A percentile compares a stretch with the other conserved stretches of the same genome.
Evolutionary conservation across 1,284 basidiomycete genomes (phyloP).

Genomic region (Cryptococcus neoformans): DNA sequence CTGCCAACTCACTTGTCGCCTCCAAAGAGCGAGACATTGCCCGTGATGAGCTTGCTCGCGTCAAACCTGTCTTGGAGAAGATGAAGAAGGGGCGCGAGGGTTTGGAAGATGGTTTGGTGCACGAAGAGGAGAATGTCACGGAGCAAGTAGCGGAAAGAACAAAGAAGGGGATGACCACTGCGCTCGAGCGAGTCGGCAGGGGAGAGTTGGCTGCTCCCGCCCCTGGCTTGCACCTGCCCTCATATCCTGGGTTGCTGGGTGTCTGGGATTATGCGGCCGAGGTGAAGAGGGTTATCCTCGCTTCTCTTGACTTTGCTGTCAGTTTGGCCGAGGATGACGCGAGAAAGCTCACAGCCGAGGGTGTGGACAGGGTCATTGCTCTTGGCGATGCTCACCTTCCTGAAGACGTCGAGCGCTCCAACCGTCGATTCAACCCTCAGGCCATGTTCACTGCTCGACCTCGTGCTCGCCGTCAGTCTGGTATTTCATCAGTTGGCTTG

Average conservation of each 20-base stretch:
- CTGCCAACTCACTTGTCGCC: constrained; percentile 83
- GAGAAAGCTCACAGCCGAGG: constrained; percentile 62
- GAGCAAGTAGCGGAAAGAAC: constrained; percentile 58
- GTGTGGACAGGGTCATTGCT: constrained; percentile 66
- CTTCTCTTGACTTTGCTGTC: constrained; percentile 79
- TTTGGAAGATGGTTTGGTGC: constrained; percentile 75
- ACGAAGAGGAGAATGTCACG: constrained; percentile 74
- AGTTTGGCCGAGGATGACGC: constrained; percentile 81
- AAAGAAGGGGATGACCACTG: constrained; percentile 62
- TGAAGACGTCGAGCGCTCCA: constrained; percentile 70
- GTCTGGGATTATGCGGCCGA: constrained; percentile 88
- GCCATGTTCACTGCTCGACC: constrained; percentile 84
- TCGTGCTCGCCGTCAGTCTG: constrained; percentile 49
- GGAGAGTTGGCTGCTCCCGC: constrained; percentile 62
- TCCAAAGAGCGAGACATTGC: constrained; percentile 75
- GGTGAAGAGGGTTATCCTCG: constrained; percentile 69
- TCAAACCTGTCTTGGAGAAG: constrained; percentile 80
- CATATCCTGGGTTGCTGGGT: constrained; percentile 81
- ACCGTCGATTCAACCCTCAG: constrained; percentile 86
- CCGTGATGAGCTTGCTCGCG: constrained; percentile 63
- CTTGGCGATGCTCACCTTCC: constrained; percentile 80
- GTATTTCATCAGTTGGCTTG: constrained; percentile 42
- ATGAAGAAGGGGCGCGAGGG: constrained; percentile 71
- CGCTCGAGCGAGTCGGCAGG: constrained; percentile 71
- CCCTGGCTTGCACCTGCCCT: constrained; percentile 58